Base-by-base conservation (phyloP, 140 eudicot species). In the Senecio squalidus region DNA sequence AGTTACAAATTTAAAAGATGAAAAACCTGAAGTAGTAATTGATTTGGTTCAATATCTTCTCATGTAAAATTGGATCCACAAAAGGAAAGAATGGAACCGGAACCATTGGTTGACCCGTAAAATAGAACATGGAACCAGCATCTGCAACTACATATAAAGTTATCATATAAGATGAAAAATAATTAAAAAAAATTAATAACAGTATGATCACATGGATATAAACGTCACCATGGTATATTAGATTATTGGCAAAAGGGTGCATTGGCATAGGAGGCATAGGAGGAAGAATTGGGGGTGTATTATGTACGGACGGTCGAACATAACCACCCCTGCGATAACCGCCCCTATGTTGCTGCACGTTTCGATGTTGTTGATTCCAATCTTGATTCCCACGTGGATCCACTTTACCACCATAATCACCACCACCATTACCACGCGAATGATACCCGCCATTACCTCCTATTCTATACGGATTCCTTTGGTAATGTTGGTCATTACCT, bases 11-110 rank as follows among this genome's bases (percentile, higher is more conserved):
- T 7, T 46, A 23, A 20, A n/a, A 22, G 53, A 69, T 23, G 59
- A 57, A 48, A 56, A 69, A 91, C 98, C 98, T 91, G 77, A 91
- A 91, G 67, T 91, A 91, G 65, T 83, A 91, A 27, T 91, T 88
- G 45, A 91, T 91, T 78, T 91, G 98, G 16, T 72, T 86, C 76
- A 80, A 53, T 72, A 91, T 81, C 64, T 68, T 77, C 8, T 62
- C 52, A 41, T 60, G 79, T 74, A 86, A 55, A 22, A 78, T 47
- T 39, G 81, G 94, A 14, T 21, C 49, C 3, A 43, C 49, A 43
- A 43, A 36, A 9, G 43, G 15, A 36, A n/a, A n/a, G n/a, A n/a
- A n/a, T n/a, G n/a, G n/a, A n/a, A n/a, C n/a, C 60, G 81, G 30
- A 45, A 73, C 67, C 67, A 80, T 34, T 41, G 83, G 71, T 43